Evolutionary conservation across 441 rosid species (phyloP), one percentile per base, ranked within the genome.

Genomic region (Breynia disticha): DNA sequence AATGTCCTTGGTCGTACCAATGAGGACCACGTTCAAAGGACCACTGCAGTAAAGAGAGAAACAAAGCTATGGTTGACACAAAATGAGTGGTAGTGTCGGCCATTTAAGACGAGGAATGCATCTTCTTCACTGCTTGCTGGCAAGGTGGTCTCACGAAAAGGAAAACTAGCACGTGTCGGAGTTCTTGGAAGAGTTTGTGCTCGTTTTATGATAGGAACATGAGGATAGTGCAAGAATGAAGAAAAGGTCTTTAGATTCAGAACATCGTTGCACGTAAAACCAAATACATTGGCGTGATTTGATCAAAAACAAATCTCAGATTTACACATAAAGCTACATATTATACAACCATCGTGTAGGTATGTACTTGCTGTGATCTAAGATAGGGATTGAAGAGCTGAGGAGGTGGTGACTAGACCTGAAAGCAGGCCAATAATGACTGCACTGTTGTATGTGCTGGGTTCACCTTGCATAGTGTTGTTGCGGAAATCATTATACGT

Each of bases 401-500:
- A 83, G 28, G 99, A 89, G 19, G 93, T 81, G 65, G 99, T 80
- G 38, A 86, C 87, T 42, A 93, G 69, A 64, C 97, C 78, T 17
- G 99, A 84, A 50, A 93, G 82, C 32, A 93, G 83, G 61, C 96
- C 97, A 61, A 89, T 90, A 41, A 89, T 69, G 2, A 83, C 55
- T 0, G 97, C 99, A 62, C 79, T 74, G 76, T 93, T 93, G 44
- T 93, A 93, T n/a, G 95, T 89, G 69, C 76, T 82, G n/a, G 97
- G 99, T 53, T 93, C 99, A 1, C 64, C 84, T 71, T 89, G 99
- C 89, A 58, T 78, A n/a, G 90, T 69, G 77, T 84, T 87, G 78
- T 83, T 82, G 59, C 99, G 64, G 19, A 71, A 59, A 73, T 93
- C 87, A 0, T 67, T 63, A 65, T 54, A 93, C 2, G 97, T 80